Conservation (phyloP, 306 rosid species). For the Castanea sativa region DNA sequence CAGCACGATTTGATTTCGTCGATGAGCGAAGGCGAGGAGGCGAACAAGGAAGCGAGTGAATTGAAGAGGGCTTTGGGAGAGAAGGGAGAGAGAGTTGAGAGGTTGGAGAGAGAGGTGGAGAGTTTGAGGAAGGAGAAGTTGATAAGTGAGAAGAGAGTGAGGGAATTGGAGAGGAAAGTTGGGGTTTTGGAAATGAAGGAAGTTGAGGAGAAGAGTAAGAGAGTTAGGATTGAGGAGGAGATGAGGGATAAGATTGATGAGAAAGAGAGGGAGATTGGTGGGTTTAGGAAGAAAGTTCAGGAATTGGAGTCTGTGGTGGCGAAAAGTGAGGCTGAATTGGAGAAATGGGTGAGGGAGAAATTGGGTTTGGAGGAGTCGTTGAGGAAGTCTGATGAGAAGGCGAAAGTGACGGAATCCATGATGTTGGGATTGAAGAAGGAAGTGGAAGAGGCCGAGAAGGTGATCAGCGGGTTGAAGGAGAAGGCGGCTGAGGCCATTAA, state of each 20-base stretch:
- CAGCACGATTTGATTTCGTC: conserved; percentile 63
- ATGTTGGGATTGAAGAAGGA: conserved; percentile 50
- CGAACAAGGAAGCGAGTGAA: conserved; percentile 35
- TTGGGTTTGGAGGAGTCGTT: conserved; percentile 39
- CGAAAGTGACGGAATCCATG: conserved; percentile 36
- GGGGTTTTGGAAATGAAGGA: conserved; percentile 77
- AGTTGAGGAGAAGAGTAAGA: conserved; percentile 82
- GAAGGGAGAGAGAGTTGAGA: conserved; percentile 45
- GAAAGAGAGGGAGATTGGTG: conserved; percentile 55
- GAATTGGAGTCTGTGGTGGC: conserved; percentile 41
- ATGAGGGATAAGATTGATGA: conserved; percentile 61
- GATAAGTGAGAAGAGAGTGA: conserved; percentile 53
- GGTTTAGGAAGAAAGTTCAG: conserved; percentile 37
- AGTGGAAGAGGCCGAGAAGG: conserved; percentile 49
- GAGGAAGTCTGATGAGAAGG: conserved; percentile 49
- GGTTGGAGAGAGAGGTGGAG: conserved; percentile 57
- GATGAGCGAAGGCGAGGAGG: conserved; percentile 44
- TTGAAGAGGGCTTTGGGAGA: conserved; percentile 50
- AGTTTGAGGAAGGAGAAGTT: conserved; percentile 44
- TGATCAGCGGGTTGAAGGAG: conserved; percentile 47
- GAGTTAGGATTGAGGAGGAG: conserved; percentile 76
- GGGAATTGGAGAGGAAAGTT: conserved; percentile 84
- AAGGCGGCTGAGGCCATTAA: conserved; percentile 39
- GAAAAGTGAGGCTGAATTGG: conserved; percentile 33
- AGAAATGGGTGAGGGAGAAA: conserved; percentile 45